These are phyloP conservation scores for Tuber indicum DNA, from an alignment of 495 filamentous ascomycete species.

Conservation along the genomic window DNA sequence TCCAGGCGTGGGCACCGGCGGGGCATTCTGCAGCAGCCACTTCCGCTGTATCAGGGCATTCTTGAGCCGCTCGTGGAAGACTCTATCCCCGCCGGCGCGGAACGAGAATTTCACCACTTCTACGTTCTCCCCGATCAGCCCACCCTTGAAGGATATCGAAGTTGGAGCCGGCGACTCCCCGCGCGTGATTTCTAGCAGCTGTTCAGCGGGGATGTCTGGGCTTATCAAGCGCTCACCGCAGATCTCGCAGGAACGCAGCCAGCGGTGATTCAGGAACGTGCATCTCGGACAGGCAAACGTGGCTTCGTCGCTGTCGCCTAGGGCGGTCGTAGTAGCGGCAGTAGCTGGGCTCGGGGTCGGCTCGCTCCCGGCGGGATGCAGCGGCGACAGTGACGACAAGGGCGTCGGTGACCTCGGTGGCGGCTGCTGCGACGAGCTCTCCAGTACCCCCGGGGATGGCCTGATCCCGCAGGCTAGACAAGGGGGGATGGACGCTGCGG, in stretches of 20 bases:
- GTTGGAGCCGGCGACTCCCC: constrained; percentile 74
- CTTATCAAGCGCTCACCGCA: constrained; percentile 72
- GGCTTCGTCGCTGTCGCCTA: constrained; percentile 37
- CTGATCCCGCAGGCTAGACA: constrained; percentile 93
- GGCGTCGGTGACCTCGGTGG: constrained; percentile 28
- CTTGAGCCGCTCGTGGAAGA: constrained; percentile 83
- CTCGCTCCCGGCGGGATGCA: constrained; percentile 36
- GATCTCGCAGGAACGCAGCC: constrained; percentile 77
- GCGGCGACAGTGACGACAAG: constrained; percentile 36
- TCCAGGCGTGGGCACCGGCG: constrained; percentile 70
- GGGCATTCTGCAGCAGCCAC: constrained; percentile 89
- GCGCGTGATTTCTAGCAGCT: constrained; percentile 44
- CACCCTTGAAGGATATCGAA: constrained; percentile 39
- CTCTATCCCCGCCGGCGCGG: constrained; percentile 77
- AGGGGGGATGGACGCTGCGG: constrained; percentile 68
- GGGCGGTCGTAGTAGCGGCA: constrained; percentile 1
- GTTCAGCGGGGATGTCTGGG: constrained; percentile 46
- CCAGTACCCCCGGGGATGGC: constrained; percentile 52
- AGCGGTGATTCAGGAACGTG: constrained; percentile 91
- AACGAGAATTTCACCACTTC: constrained; percentile 91
- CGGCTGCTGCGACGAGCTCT: constrained; percentile 42
- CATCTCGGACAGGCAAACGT: constrained; percentile 75
- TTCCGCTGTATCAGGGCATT: constrained; percentile 83
- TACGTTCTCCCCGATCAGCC: constrained; percentile 19
- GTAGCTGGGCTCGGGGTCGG: not conserved